Evolutionary conservation across 2,329 filamentous ascomycete species (phyloP).

Genomic region (Ilyonectria mors-panacis): DNA sequence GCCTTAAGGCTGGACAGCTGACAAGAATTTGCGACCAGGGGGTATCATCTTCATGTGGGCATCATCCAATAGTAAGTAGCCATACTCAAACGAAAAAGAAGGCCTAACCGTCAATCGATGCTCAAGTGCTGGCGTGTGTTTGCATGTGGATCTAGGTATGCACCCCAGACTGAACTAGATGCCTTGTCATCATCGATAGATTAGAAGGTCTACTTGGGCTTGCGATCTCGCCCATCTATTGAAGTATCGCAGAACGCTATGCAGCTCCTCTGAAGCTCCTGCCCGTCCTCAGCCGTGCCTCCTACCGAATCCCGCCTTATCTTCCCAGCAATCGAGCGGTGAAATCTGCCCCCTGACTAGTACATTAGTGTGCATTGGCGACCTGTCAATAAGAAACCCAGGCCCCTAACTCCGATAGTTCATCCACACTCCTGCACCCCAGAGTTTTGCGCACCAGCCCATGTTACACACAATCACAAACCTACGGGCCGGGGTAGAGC

Average conservation of each 20-base stretch:
- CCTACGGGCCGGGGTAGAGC: neutral
- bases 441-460: no score
- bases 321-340: no score
- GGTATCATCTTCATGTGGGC: neutral
- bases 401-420: neutral
- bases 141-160: neutral
- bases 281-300: neutral
- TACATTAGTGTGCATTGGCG: neutral
- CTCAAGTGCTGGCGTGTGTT: neutral
- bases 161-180: neutral
- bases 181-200: neutral
- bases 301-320: no score
- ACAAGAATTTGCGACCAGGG: neutral
- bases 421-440: neutral
- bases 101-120: neutral
- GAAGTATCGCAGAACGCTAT: no score
- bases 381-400: neutral
- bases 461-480: neutral
- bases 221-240: neutral
- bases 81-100: neutral
- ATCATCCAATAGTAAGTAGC: neutral
- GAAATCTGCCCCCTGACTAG: no score
- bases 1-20: neutral
- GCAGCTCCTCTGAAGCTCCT: neutral
- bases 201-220: neutral